phyloP scores from a whole-genome alignment of 331 rosid genomes.

The Quercus phellos region DNA sequence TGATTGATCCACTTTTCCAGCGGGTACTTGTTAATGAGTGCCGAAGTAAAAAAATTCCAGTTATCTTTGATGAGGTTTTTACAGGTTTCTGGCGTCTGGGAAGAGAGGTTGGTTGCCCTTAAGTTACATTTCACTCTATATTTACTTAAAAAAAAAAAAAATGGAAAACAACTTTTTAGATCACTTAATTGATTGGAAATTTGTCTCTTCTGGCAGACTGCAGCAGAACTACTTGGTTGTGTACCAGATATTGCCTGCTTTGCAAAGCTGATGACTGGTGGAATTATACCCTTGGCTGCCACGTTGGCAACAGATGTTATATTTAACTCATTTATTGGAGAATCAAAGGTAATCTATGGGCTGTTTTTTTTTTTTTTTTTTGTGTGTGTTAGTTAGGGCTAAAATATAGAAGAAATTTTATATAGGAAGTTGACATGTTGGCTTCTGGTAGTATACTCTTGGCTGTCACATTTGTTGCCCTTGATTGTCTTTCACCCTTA shows the following conservation, averaged over 20 bases:
- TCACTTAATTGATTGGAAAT: constrained; percentile 21
- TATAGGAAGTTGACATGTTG: not conserved
- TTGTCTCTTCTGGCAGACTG: constrained; percentile 56
- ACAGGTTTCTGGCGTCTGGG: constrained; percentile 99
- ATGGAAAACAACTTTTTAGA: not conserved
- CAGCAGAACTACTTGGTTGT: constrained; percentile 69
- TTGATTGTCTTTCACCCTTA: constrained; percentile 12
- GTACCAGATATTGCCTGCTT: constrained; percentile 92
- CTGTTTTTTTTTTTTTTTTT: not conserved
- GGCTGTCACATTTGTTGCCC: constrained; percentile 9
- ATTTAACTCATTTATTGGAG: constrained; percentile 84
- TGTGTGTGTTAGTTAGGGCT: not conserved
- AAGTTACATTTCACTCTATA: constrained; percentile 10
- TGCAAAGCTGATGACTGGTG: constrained; percentile 93
- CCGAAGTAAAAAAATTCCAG: constrained; percentile 61
- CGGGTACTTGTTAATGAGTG: constrained; percentile 83
- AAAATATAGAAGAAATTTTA: not conserved
- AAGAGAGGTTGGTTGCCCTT: constrained; percentile 57
- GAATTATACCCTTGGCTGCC: constrained; percentile 73
- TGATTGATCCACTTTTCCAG: constrained; percentile 98
- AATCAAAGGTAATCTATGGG: constrained; percentile 62
- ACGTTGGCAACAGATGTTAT: constrained; percentile 78
- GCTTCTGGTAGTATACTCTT: constrained; percentile 2
- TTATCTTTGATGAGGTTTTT: constrained; percentile 88
- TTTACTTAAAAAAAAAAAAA: not conserved